These are phyloP conservation scores for Lasiodiplodia hormozganensis DNA, from an alignment of 2,329 filamentous ascomycete genomes.

Conservation along the genomic window DNA sequence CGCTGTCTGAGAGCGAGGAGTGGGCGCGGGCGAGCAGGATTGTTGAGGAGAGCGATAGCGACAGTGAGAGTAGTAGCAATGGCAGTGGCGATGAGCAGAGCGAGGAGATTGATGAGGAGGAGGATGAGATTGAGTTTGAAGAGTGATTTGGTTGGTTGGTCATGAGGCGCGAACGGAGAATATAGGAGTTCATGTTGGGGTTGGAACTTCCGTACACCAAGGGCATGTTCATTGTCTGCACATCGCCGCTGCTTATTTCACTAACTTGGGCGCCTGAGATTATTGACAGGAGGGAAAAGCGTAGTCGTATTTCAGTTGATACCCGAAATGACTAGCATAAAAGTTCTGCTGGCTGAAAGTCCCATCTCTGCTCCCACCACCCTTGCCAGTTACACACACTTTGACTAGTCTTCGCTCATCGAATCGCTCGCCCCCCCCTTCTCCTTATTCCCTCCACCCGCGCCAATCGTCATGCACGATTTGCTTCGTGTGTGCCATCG, in stretches of 20 bases:
- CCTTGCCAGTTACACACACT: not conserved
- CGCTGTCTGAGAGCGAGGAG: constrained; percentile 43
- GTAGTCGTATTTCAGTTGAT: constrained; percentile 11
- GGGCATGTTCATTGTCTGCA: no score
- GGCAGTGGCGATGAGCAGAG: constrained; percentile 32
- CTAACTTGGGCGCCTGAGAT: not conserved
- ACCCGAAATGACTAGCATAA: not conserved
- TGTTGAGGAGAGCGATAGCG: constrained; percentile 39
- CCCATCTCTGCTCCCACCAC: not conserved
- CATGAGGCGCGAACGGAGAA: no score
- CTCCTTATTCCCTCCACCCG: not conserved
- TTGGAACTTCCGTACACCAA: no score
- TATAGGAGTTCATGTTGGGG: no score
- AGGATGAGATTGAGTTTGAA: constrained; percentile 33
- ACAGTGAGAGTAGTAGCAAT: not conserved
- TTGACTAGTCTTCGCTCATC: not conserved
- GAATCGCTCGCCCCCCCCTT: not conserved
- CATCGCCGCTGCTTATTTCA: no score
- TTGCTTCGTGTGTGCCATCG: no score
- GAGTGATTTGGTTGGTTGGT: not conserved
- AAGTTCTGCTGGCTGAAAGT: not conserved
- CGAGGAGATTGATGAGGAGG: constrained; percentile 46
- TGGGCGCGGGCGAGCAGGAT: constrained; percentile 45
- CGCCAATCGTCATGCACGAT: not conserved
- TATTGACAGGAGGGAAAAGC: not conserved